Evolutionary conservation across 2,329 filamentous ascomycete genomes (phyloP).

Genomic region (Ophiostoma himal-ulmi): DNA sequence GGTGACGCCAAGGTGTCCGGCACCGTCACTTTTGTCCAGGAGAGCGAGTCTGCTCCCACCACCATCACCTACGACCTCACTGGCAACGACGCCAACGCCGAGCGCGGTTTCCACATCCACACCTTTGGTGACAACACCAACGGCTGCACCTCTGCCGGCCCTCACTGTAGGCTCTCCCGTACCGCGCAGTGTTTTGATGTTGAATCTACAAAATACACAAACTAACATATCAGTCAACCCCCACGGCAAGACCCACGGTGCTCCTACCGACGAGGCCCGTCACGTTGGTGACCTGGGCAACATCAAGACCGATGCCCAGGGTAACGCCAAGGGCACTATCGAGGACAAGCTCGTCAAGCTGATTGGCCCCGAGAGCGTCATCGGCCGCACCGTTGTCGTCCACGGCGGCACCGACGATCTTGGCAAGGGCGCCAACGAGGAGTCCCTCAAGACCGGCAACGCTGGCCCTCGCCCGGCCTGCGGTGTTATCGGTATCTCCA

Average conservation of each 20-base stretch:
- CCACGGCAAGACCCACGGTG: conserved; percentile 84
- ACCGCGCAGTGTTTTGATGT: not conserved
- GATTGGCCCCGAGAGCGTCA: conserved; percentile 89
- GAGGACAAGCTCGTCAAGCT: conserved; percentile 84
- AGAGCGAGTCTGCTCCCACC: conserved; percentile 72
- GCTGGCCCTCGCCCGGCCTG: conserved; percentile 90
- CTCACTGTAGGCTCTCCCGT: conserved; percentile 69
- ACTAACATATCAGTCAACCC: conserved; percentile 70
- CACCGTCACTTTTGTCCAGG: conserved; percentile 93
- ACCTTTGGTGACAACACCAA: conserved; percentile 99
- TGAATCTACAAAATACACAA: not conserved
- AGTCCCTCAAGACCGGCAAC: conserved; percentile 98
- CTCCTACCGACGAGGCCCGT: conserved; percentile 72
- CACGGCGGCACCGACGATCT: conserved; percentile 96
- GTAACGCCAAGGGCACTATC: conserved; percentile 76
- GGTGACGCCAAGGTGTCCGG: conserved; percentile 95
- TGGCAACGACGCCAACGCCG: conserved; percentile 87
- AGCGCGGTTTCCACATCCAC: conserved; percentile 98
- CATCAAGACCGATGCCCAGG: conserved; percentile 89
- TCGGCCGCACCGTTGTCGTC: conserved; percentile 92
- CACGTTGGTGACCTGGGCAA: conserved; percentile 98
- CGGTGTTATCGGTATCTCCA: conserved; percentile 88
- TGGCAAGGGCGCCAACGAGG: conserved; percentile 82
- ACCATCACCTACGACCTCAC: conserved; percentile 87
- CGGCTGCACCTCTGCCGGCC: conserved; percentile 95